Evolutionary conservation across 2,329 filamentous ascomycete genomes (phyloP).

Genomic region (Sporothrix euskadiensis): DNA sequence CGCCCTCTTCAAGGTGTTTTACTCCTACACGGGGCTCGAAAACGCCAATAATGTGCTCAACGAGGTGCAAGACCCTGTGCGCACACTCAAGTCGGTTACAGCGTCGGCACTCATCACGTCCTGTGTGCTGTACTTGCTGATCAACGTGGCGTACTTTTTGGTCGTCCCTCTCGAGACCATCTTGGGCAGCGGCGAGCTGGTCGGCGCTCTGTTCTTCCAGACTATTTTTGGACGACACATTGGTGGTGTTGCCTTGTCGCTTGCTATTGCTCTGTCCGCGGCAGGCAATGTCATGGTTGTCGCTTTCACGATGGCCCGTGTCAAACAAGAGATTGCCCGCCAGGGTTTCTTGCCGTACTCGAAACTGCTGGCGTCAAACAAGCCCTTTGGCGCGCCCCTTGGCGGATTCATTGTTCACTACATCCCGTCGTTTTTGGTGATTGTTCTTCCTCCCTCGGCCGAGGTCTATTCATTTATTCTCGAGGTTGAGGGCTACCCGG

Average conservation of each 20-base stretch:
- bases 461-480: slow-evolving; percentile 73
- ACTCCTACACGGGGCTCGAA: slow-evolving; percentile 57
- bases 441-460: slow-evolving; percentile 62
- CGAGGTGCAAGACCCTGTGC: slow-evolving; percentile 61
- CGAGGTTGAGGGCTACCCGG: slow-evolving; percentile 69
- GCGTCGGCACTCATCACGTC: slow-evolving; percentile 53
- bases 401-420: slow-evolving; percentile 69
- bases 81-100: slow-evolving; percentile 53
- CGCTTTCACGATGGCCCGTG: slow-evolving; percentile 65
- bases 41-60: slow-evolving; percentile 64
- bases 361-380: slow-evolving; percentile 60
- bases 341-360: slow-evolving; percentile 70
- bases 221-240: slow-evolving; percentile 60
- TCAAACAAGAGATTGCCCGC: slow-evolving; percentile 72
- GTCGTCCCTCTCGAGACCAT: slow-evolving; percentile 69
- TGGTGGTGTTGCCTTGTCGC: slow-evolving; percentile 59
- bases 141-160: slow-evolving; percentile 62
- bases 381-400: slow-evolving; percentile 66
- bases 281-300: slow-evolving; percentile 73
- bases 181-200: slow-evolving; percentile 64
- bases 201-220: slow-evolving; percentile 68
- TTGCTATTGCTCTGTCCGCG: slow-evolving; percentile 67
- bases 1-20: slow-evolving; percentile 60
- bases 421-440: slow-evolving; percentile 67
- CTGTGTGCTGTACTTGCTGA: slow-evolving; percentile 56